A percentile compares a stretch with the other conserved stretches of the same genome.
Evolutionary conservation across 1,284 basidiomycete species (phyloP).

Genomic region (Austroboletus rostrupii): DNA sequence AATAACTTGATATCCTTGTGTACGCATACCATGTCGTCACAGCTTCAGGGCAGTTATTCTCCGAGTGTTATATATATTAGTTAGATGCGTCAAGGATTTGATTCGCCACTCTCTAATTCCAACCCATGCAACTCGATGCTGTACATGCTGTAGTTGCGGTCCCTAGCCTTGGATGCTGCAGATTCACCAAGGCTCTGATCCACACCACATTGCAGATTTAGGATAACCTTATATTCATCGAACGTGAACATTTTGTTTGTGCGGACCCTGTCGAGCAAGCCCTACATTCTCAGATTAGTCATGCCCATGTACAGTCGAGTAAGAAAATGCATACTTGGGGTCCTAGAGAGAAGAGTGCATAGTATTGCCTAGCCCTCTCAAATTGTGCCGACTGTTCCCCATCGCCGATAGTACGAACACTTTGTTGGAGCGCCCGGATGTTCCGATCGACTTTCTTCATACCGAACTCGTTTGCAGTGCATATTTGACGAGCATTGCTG

Average conservation of each 20-base stretch:
- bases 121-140: conserved; percentile 78
- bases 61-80: conserved; percentile 8
- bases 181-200: conserved; percentile 53
- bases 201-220: conserved; percentile 83
- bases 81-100: conserved; percentile 24
- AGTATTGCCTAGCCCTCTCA: conserved; percentile 76
- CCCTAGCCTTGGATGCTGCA: conserved; percentile 48
- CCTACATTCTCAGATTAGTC: conserved; percentile 38
- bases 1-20: conserved; percentile 3
- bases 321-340: conserved; percentile 58
- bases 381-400: conserved; percentile 66
- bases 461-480: conserved; percentile 72
- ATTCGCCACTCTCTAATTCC: conserved; percentile 53
- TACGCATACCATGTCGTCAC: background rate
- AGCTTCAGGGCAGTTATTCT: background rate
- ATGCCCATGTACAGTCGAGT: background rate
- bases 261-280: conserved; percentile 70
- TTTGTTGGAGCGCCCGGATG: conserved; percentile 90
- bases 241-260: conserved; percentile 69
- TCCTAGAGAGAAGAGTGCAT: conserved; percentile 69
- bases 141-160: conserved; percentile 75
- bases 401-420: conserved; percentile 75
- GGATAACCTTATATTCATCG: conserved; percentile 88
- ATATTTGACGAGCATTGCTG: conserved; percentile 68
- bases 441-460: conserved; percentile 89